Base-by-base conservation (phyloP, 306 rosid species). In the Inga laurina region DNA sequence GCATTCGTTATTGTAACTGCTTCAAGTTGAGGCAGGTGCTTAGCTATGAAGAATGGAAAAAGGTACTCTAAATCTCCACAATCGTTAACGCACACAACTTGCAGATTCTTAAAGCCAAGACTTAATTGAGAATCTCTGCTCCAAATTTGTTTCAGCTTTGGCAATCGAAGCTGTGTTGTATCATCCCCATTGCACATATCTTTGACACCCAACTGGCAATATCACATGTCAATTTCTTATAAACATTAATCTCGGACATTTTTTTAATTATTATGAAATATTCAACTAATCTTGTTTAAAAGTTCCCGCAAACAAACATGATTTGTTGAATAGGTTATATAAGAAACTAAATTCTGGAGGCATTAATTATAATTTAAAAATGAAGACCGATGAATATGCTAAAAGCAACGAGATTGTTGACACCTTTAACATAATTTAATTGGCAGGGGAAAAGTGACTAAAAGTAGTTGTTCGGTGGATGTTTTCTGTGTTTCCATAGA, bases 21-120 rank as follows among this genome's bases (percentile, higher is more conserved):
- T 56, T 75, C 76, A 1, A 83, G 83, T 13, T n/a, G 45, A 1
- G 7, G 9, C 77, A 59, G 5, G 1, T 59, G 3, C 66, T 2
- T n/a, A 5, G 14, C 66, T 22, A n/a, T 59, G 66, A 34, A 78
- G 19, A 64, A 30, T 3, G 39, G 70, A 64, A 64, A 64, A 30
- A 64, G 41, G 70, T 64, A 64, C 8, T 64, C 66, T 59, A 59
- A 22, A 59, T 9, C 66, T 0, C 3, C 74, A 83, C 27, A 88
- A 52, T 22, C 61, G 56, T 22, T 32, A n/a, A 57, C 48, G 14
- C 69, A 1, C 12, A 57, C 66, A 59, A n/a, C 66, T 59, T n/a
- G 30, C 66, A 59, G 5, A 59, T 59, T 59, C 11, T 59, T 15
- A 1, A 64, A 30, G 43, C 19, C 8, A 64, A 64, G 16, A 13